These are phyloP conservation scores for Saturnispora hagleri DNA, from an alignment of 805 yeast genomes.

Conservation along the genomic window DNA sequence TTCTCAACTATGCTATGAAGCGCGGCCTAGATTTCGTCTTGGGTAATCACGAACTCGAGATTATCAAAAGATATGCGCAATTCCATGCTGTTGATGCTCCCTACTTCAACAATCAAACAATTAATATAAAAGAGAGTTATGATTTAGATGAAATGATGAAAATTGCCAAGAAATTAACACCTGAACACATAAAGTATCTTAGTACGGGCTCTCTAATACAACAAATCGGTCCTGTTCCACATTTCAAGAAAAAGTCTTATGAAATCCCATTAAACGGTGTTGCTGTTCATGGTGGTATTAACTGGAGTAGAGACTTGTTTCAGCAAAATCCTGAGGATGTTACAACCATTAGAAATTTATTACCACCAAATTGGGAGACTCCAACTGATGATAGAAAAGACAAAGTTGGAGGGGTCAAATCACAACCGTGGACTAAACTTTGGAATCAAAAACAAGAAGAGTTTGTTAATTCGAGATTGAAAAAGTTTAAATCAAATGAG, in stretches of 20 bases:
- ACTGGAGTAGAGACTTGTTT: slow-evolving; percentile 48
- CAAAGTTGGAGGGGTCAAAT: slow-evolving; percentile 20
- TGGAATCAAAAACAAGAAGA: slow-evolving; percentile 24
- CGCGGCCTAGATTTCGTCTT: slow-evolving; percentile 61
- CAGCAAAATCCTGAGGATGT: slow-evolving; percentile 56
- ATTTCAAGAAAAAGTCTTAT: slow-evolving; percentile 20
- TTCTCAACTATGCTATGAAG: slow-evolving; percentile 55
- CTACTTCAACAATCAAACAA: slow-evolving; percentile 9
- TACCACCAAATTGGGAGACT: slow-evolving; percentile 52
- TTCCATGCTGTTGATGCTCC: slow-evolving; percentile 38
- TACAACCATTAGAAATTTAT: slow-evolving; percentile 59
- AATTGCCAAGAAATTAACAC: slow-evolving; percentile 46
- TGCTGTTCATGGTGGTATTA: slow-evolving; percentile 78
- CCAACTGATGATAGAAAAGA: slow-evolving; percentile 40
- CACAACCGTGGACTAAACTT: slow-evolving; percentile 27
- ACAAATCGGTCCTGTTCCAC: slow-evolving; percentile 52
- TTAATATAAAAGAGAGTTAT: slow-evolving; percentile 18
- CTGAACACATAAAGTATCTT: slow-evolving; percentile 52
- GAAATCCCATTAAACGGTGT: slow-evolving; percentile 30
- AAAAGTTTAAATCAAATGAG: slow-evolving; percentile 6
- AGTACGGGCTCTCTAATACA: slow-evolving; percentile 57
- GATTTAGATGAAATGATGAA: slow-evolving; percentile 31
- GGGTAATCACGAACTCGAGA: slow-evolving; percentile 82
- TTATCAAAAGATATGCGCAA: slow-evolving; percentile 54
- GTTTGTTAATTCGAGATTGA: slow-evolving; percentile 5